Conservation (phyloP, 2,329 filamentous ascomycete species). For the Apiospora arundinis region DNA sequence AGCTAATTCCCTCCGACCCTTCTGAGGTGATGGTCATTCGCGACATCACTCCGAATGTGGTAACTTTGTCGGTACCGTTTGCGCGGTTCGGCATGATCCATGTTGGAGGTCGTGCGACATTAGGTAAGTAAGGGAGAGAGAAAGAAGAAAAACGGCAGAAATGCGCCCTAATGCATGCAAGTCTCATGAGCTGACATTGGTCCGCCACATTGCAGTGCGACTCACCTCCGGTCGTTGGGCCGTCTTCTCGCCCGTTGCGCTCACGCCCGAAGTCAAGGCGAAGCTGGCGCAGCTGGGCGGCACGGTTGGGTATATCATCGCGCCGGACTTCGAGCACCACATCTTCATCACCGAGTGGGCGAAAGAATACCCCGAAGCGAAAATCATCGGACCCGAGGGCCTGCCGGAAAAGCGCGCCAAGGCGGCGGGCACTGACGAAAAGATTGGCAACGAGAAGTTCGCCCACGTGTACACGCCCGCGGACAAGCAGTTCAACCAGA, state of each 20-base stretch:
- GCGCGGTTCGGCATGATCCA: slow-evolving; percentile 78
- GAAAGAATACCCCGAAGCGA: slow-evolving; percentile 76
- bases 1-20: slow-evolving; percentile 74
- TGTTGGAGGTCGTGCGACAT: slow-evolving; percentile 85
- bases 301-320: slow-evolving; percentile 82
- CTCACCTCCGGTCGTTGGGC: slow-evolving; percentile 79
- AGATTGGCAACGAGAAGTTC: slow-evolving; percentile 64
- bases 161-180: slow-evolving; percentile 1
- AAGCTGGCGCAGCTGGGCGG: slow-evolving; percentile 71
- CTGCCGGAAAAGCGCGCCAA: slow-evolving; percentile 81
- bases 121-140: slow-evolving; percentile 62
- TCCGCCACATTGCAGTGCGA: slow-evolving; percentile 61
- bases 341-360: slow-evolving; percentile 91
- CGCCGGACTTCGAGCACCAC: slow-evolving; percentile 92
- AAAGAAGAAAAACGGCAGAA: background rate
- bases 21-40: slow-evolving; percentile 90
- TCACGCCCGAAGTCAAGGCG: slow-evolving; percentile 75
- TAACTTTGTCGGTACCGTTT: slow-evolving; percentile 85
- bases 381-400: slow-evolving; percentile 82
- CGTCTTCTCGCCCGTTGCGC: slow-evolving; percentile 88
- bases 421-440: slow-evolving; percentile 57
- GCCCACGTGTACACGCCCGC: slow-evolving; percentile 69
- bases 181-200: slow-evolving; percentile 23
- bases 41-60: slow-evolving; percentile 78
- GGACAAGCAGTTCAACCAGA: slow-evolving; percentile 55